Percentiles rank a stretch among this genome's conserved stretches.
Evolutionary conservation across 768 basidiomycete genomes (phyloP).

Genomic region (Boletus reticulatus): DNA sequence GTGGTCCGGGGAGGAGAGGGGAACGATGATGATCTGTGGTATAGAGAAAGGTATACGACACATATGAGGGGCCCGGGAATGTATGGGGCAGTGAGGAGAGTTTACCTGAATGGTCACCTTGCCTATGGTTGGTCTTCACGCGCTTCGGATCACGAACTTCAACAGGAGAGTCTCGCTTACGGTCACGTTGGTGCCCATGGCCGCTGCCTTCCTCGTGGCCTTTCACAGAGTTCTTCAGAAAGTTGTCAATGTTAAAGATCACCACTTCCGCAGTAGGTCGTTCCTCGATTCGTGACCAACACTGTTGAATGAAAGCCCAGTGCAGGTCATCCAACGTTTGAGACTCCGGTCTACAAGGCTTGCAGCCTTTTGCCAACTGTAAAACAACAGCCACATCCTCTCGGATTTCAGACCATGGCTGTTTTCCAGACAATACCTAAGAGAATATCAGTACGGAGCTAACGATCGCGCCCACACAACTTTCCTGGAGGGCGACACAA

Average conservation of each 20-base stretch:
- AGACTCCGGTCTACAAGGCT: not conserved
- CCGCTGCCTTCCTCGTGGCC: no score
- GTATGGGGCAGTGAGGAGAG: constrained; percentile 20
- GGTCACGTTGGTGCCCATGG: no score
- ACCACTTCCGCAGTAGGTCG: not conserved
- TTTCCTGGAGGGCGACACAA: constrained; percentile 32
- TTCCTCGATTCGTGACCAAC: not conserved
- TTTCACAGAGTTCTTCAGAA: not conserved
- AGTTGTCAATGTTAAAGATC: not conserved
- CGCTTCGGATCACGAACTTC: constrained; percentile 58
- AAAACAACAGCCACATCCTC: not conserved
- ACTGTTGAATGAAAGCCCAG: not conserved
- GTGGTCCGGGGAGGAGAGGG: constrained; percentile 38
- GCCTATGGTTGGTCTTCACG: constrained; percentile 52
- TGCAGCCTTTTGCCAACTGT: not conserved
- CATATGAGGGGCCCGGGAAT: constrained; percentile 34
- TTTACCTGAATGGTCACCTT: constrained; percentile 44
- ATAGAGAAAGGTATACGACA: constrained; percentile 25
- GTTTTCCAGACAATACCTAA: not conserved
- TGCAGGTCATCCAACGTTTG: not conserved
- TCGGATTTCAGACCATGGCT: no score
- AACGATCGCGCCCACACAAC: constrained; percentile 37
- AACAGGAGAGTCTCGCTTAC: constrained; percentile 26
- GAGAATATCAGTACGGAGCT: not conserved
- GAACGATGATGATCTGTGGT: constrained; percentile 32